Evolutionary conservation across 139 green algal genomes (phyloP), one percentile per base, ranked within the genome.

Genomic region (Asterochloris erici): DNA sequence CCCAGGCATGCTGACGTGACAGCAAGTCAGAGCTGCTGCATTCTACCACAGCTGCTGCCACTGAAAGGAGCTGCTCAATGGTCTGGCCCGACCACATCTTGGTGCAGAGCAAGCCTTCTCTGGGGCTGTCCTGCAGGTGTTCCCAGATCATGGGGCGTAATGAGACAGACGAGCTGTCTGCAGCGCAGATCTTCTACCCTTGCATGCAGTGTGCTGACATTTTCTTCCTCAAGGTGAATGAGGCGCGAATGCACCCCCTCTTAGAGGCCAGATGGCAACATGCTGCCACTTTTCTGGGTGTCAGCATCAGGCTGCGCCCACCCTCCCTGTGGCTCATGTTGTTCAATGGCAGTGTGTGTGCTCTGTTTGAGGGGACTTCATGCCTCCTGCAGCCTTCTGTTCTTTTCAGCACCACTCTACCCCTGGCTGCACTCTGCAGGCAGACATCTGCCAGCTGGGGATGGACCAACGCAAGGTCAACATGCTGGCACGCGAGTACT

Each of bases 391-490:
- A n/a, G 47, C 75, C 68, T n/a, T 17, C 6, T 85, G 76, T 24
- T 26, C 68, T 23, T 11, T 38, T 70, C 4, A 28, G 63, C 70
- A 26, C 84, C 71, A 77, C 60, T 64, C 29, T 29, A 27, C 47
- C 27, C 15, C 26, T 47, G 27, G 6, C 11, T 17, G 85, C 90
- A 62, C 90, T 83, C 79, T 89, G 26, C 91, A 96, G 89, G 97
- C 96, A 16, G 97, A 99, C 92, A 99, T 99, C 89, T 99, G 97
- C 91, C 97, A 99, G 90, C 93, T 99, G 80, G 97, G 97, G 78
- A 94, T 99, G 92, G 97, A 99, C 86, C 97, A 99, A 89, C 90
- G 97, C 78, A 99, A 99, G 90, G 86, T 99, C 80, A 99, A 99
- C 90, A 93, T 98, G 91, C 88, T 99, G 21, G 96, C 96, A 0